phyloP scores from a whole-genome alignment of 2,329 filamentous ascomycete species.

The Furcasterigmium sp. region DNA sequence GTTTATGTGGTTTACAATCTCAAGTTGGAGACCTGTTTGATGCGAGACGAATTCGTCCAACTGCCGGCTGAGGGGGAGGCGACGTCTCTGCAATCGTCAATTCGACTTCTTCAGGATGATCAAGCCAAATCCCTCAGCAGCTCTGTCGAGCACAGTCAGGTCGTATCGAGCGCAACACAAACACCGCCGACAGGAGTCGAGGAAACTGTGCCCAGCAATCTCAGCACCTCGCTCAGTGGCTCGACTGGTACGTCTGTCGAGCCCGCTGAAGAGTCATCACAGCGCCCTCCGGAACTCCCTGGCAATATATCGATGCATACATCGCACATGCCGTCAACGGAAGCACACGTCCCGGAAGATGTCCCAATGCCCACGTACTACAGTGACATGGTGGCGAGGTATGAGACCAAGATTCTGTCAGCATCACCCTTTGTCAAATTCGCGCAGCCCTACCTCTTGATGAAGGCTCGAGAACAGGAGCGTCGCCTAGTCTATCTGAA shows the following conservation, averaged over 20 bases:
- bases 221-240: neutral
- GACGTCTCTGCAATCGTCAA: slow-evolving; percentile 24
- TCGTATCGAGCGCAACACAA: neutral
- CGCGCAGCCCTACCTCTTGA: slow-evolving; percentile 85
- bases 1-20: slow-evolving; percentile 98
- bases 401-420: slow-evolving; percentile 88
- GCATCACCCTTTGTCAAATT: slow-evolving; percentile 97
- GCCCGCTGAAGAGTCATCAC: slow-evolving; percentile 5
- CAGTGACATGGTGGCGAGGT: slow-evolving; percentile 89
- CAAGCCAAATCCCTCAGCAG: slow-evolving; percentile 2
- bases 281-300: slow-evolving; percentile 15
- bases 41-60: slow-evolving; percentile 87
- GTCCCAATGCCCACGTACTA: slow-evolving; percentile 87
- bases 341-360: slow-evolving; percentile 65
- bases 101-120: neutral
- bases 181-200: slow-evolving; percentile 12
- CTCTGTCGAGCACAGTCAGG: slow-evolving; percentile 16
- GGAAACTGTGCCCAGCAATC: neutral
- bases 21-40: slow-evolving; percentile 88
- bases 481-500: slow-evolving; percentile 76
- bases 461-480: slow-evolving; percentile 88
- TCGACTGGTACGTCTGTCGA: slow-evolving; percentile 16
- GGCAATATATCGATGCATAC: slow-evolving; percentile 34
- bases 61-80: slow-evolving; percentile 59
- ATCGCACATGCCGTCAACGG: slow-evolving; percentile 34